A percentile compares a stretch with the other conserved stretches of the same genome.
phyloP scores from a whole-genome alignment of 352 stramenopile species.

The Globisporangium heterothallicum region DNA sequence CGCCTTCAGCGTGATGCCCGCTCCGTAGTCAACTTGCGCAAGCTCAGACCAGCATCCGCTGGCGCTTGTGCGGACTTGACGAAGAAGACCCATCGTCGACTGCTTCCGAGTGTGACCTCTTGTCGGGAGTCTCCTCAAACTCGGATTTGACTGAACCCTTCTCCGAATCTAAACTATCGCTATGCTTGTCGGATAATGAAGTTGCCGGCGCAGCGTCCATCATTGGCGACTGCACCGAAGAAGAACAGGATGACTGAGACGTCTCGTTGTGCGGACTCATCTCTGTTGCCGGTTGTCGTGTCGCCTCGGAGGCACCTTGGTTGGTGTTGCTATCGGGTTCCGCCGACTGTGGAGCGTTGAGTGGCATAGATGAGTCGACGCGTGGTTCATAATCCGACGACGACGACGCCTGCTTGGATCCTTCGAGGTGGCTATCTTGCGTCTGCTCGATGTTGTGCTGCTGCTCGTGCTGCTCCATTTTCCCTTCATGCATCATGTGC shows the following conservation, averaged over 20 bases:
- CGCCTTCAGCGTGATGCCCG: too few relatives aligned
- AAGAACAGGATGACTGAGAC: neutral
- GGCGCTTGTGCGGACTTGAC: constrained; percentile 38
- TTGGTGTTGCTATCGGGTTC: neutral
- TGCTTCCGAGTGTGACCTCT: constrained; percentile 24
- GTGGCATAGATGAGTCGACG: neutral
- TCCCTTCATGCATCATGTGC: constrained; percentile 1
- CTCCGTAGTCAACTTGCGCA: too few relatives aligned
- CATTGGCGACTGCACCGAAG: neutral
- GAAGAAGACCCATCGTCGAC: constrained; percentile 11
- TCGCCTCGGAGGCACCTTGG: neutral
- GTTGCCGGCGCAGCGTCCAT: neutral
- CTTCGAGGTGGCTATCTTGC: neutral
- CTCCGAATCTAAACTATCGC: neutral
- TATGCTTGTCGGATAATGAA: neutral
- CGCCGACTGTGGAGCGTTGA: neutral
- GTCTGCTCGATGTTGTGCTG: neutral
- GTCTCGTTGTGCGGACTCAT: neutral
- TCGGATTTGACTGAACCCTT: neutral
- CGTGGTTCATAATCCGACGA: neutral
- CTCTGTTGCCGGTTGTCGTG: neutral
- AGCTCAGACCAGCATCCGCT: constrained; percentile 36
- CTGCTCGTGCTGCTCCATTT: neutral
- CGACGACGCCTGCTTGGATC: neutral
- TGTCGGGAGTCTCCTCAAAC: constrained; percentile 13